These are phyloP conservation scores for Sextonia rubra DNA, from an alignment of 164 flowering plant species.

Conservation along the genomic window DNA sequence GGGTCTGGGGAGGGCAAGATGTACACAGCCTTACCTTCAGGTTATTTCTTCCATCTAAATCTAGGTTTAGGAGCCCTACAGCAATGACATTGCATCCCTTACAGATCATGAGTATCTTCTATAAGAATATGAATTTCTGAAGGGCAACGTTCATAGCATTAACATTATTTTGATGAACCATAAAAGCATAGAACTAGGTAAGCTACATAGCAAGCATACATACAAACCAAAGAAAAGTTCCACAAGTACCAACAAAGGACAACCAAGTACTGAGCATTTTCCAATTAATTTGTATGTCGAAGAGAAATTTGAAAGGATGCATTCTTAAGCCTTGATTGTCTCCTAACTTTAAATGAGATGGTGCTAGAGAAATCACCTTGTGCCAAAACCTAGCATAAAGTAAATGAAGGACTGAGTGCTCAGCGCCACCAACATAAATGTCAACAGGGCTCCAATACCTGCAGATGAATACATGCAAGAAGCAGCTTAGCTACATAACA, in stretches of 20 bases:
- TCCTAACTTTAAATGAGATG: neutral
- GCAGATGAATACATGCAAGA: constrained; percentile 15
- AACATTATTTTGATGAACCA: neutral
- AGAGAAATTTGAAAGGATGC: neutral
- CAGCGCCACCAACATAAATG: constrained; percentile 97
- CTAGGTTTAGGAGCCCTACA: too few species aligned
- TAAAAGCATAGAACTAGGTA: neutral
- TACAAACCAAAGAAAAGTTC: neutral
- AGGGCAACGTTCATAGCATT: neutral
- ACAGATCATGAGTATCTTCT: neutral
- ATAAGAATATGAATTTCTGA: neutral
- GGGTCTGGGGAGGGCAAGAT: too few species aligned
- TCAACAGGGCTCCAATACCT: constrained; percentile 99
- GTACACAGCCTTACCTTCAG: too few species aligned
- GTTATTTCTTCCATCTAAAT: too few species aligned
- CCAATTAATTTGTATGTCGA: neutral
- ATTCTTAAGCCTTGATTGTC: neutral
- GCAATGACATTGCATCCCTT: neutral
- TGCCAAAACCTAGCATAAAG: constrained; percentile 97
- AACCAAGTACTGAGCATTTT: neutral
- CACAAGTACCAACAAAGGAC: neutral
- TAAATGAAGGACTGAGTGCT: constrained; percentile 97
- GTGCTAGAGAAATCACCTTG: constrained; percentile 54
- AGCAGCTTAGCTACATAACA: neutral
- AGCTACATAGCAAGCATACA: neutral